phyloP scores from a whole-genome alignment of 176 grass and related monocot genomes.

The Leersia perrieri region DNA sequence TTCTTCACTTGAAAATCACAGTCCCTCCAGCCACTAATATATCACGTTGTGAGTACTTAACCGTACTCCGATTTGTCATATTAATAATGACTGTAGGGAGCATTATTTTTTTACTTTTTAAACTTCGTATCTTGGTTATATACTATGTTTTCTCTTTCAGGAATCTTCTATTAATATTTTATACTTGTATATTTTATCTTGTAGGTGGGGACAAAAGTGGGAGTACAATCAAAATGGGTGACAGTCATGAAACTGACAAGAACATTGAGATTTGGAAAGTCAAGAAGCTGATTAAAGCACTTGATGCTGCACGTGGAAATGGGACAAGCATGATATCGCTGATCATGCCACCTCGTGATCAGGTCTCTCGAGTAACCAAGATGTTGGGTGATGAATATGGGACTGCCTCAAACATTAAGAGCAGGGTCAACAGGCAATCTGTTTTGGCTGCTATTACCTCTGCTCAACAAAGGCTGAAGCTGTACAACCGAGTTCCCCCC shows the following conservation, averaged over 20 bases:
- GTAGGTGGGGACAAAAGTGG: constrained; percentile 9
- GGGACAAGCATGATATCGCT: constrained; percentile 52
- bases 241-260: constrained; percentile 31
- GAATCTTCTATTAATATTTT: background rate
- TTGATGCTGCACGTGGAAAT: constrained; percentile 40
- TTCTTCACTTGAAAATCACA: background rate
- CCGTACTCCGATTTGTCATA: background rate
- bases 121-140: background rate
- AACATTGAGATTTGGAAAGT: constrained; percentile 51
- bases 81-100: background rate
- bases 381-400: constrained; percentile 55
- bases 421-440: constrained; percentile 38
- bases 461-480: constrained; percentile 39
- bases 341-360: constrained; percentile 47
- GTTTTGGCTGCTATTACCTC: constrained; percentile 39
- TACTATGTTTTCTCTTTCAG: background rate
- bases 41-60: too few relatives aligned
- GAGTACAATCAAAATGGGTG: constrained; percentile 34
- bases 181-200: background rate
- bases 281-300: constrained; percentile 42
- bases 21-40: background rate
- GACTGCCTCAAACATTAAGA: constrained; percentile 46
- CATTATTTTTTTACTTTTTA: background rate
- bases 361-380: constrained; percentile 38
- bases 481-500: constrained; percentile 26